Conservation (phyloP, 352 stramenopile species). For the Aphanomyces invadans region DNA sequence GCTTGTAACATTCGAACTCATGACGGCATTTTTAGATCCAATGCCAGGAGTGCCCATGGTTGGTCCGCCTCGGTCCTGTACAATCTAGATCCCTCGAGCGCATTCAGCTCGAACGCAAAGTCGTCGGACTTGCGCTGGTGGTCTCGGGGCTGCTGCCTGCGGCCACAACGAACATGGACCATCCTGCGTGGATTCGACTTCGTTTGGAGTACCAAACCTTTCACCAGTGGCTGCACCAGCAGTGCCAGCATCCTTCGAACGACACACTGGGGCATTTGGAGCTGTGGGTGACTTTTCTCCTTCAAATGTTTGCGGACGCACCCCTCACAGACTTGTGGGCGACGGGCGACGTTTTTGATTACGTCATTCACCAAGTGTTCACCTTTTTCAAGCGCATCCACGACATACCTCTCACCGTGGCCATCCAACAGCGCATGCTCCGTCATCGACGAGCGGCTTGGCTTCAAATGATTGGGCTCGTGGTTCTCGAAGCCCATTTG, state of each 20-base stretch:
- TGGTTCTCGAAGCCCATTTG: slow-evolving; percentile 5
- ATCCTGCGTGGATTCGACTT: neutral
- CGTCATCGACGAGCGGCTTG: slow-evolving; percentile 13
- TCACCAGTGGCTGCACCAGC: slow-evolving; percentile 19
- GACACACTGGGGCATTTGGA: neutral
- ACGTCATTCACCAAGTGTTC: slow-evolving; percentile 3
- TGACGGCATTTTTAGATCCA: too few relatives aligned
- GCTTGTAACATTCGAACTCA: too few relatives aligned
- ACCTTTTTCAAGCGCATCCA: slow-evolving; percentile 8
- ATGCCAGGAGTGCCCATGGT: too few relatives aligned
- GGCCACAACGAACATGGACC: neutral
- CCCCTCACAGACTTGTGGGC: neutral
- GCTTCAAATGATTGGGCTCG: slow-evolving; percentile 15
- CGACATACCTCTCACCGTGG: neutral
- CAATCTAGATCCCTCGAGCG: neutral
- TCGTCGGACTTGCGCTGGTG: neutral
- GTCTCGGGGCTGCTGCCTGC: neutral
- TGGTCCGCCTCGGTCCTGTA: neutral
- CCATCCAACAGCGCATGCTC: neutral
- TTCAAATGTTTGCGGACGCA: slow-evolving; percentile 1
- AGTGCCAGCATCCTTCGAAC: neutral
- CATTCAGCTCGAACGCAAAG: neutral
- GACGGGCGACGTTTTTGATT: neutral
- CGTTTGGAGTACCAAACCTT: slow-evolving; percentile 8
- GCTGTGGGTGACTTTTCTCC: slow-evolving; percentile 2